Evolutionary conservation across 345 rosid genomes (phyloP).

Genomic region (Eucalyptus leucophloia): DNA sequence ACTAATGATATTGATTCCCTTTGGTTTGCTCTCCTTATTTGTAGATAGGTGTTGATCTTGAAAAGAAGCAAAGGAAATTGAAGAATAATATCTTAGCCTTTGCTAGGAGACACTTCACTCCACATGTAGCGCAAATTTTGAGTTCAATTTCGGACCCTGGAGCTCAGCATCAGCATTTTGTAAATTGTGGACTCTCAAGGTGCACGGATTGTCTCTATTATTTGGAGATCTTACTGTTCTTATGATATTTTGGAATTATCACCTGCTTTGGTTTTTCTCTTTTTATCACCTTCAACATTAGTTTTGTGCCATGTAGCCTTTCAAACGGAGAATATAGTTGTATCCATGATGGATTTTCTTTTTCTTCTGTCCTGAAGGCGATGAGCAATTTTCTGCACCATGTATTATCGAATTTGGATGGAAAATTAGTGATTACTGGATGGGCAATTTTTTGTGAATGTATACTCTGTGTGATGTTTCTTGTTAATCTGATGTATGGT

Average conservation of each 20-base stretch:
- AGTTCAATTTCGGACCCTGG: not conserved
- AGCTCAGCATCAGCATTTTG: not conserved
- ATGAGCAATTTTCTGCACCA: not conserved
- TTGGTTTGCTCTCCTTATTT: not conserved
- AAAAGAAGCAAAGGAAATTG: constrained; percentile 53
- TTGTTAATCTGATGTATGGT: not conserved
- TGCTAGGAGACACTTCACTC: constrained; percentile 50
- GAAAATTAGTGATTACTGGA: not conserved
- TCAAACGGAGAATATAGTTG: too few relatives aligned
- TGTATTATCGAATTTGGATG: not conserved
- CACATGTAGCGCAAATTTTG: constrained; percentile 13
- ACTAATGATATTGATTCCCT: not conserved
- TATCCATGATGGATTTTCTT: too few relatives aligned
- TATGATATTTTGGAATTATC: not conserved
- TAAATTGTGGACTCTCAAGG: not conserved
- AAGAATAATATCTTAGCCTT: constrained; percentile 42
- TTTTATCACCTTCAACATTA: not conserved
- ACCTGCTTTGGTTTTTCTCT: not conserved
- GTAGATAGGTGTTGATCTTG: constrained; percentile 84
- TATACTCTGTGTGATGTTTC: not conserved
- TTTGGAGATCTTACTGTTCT: not conserved
- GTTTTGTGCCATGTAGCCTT: not conserved
- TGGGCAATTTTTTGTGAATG: not conserved
- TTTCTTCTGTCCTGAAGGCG: not conserved
- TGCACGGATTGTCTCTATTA: not conserved